Conservation (phyloP, 768 basidiomycete species). For the Lyophyllum decastes region DNA sequence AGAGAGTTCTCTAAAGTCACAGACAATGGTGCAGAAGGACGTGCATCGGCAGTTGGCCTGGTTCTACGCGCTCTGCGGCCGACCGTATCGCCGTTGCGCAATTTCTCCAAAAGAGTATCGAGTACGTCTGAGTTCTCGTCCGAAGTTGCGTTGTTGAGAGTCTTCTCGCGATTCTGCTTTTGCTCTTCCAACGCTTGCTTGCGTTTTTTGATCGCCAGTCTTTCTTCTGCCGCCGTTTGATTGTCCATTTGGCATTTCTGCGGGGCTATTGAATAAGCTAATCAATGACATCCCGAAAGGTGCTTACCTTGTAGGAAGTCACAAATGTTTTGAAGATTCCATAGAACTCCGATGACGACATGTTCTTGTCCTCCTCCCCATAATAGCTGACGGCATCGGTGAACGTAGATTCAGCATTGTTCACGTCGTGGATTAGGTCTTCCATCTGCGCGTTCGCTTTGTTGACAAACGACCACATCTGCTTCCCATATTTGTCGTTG, state of each 20-base stretch:
- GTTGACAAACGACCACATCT: constrained; percentile 90
- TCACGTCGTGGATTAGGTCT: constrained; percentile 85
- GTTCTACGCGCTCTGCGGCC: constrained; percentile 55
- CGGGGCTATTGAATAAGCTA: constrained; percentile 2
- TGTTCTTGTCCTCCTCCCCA: constrained; percentile 89
- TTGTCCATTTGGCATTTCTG: constrained; percentile 92
- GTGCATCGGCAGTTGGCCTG: constrained; percentile 40
- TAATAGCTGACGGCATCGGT: constrained; percentile 87
- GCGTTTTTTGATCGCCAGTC: constrained; percentile 64
- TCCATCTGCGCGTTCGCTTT: constrained; percentile 76
- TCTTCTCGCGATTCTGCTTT: constrained; percentile 56
- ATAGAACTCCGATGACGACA: constrained; percentile 91
- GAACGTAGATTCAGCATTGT: constrained; percentile 81
- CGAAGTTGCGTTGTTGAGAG: constrained; percentile 34
- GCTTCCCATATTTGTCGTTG: constrained; percentile 78
- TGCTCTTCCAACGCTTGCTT: constrained; percentile 66
- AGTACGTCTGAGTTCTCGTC: constrained; percentile 63
- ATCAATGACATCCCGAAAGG: not conserved
- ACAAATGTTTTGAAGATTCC: constrained; percentile 97
- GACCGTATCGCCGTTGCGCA: constrained; percentile 69
- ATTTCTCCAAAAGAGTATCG: constrained; percentile 70
- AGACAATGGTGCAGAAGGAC: constrained; percentile 32
- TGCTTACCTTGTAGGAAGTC: constrained; percentile 81
- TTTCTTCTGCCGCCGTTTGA: constrained; percentile 71
- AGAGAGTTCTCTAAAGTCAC: constrained; percentile 34